phyloP scores from a whole-genome alignment of 805 yeast genomes.

The Yarrowia yakushimensis region DNA sequence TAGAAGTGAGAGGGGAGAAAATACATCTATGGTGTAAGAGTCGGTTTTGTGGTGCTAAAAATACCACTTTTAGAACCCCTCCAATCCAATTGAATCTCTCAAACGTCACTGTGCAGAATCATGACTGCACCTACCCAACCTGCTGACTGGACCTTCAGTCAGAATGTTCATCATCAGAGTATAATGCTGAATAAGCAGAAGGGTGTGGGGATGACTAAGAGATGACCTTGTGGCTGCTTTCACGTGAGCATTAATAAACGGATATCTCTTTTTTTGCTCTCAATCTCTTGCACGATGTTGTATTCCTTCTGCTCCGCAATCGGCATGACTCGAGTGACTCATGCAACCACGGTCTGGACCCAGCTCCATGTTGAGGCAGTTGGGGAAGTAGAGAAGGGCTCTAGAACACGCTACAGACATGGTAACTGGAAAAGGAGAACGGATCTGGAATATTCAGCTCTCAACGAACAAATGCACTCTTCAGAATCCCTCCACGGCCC shows the following conservation, averaged over 20 bases:
- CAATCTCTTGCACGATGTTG: not conserved
- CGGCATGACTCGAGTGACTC: constrained; percentile 19
- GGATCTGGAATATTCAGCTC: not conserved
- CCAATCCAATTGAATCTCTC: not conserved
- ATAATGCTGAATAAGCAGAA: not conserved
- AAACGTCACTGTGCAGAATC: not conserved
- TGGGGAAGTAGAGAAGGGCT: not conserved
- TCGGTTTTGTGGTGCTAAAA: no score
- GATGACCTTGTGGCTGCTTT: no score
- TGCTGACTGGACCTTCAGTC: not conserved
- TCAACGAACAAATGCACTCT: not conserved
- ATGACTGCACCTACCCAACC: not conserved
- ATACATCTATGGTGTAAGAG: no score
- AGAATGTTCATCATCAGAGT: not conserved
- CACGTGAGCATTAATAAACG: no score
- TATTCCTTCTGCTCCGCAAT: not conserved
- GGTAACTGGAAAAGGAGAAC: not conserved
- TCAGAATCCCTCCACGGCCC: not conserved
- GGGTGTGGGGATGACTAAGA: not conserved
- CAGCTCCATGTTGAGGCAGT: not conserved
- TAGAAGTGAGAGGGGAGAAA: not conserved
- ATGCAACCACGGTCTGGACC: constrained; percentile 6
- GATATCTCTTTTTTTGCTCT: no score
- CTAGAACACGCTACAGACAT: not conserved
- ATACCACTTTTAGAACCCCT: no score